These are phyloP conservation scores for Sclerotinia glacialis DNA, from an alignment of 2,329 filamentous ascomycete genomes.

Conservation along the genomic window DNA sequence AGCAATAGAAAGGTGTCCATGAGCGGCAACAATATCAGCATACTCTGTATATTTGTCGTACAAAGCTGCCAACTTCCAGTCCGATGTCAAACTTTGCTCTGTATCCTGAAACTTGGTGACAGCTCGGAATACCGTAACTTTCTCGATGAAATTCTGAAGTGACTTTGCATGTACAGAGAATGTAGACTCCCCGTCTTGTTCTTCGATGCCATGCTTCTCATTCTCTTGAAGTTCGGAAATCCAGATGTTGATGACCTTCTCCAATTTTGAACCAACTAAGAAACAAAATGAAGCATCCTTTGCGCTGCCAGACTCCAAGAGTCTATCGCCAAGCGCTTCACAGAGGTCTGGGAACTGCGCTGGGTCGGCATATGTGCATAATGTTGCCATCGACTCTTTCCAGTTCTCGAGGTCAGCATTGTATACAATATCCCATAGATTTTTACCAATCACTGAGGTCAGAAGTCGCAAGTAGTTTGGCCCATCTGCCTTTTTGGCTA, in stretches of 20 bases:
- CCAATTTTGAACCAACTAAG: slow-evolving; percentile 89
- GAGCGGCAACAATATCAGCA: slow-evolving; percentile 87
- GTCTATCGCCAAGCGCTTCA: slow-evolving; percentile 87
- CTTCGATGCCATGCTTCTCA: slow-evolving; percentile 71
- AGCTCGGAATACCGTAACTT: slow-evolving; percentile 93
- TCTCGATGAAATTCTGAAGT: slow-evolving; percentile 93
- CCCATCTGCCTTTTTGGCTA: slow-evolving; percentile 74
- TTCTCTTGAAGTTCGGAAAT: slow-evolving; percentile 82
- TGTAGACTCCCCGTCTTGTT: slow-evolving; percentile 68
- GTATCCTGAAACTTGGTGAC: slow-evolving; percentile 87
- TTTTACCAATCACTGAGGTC: slow-evolving; percentile 90
- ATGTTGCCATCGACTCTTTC: slow-evolving; percentile 94
- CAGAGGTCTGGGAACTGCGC: slow-evolving; percentile 92
- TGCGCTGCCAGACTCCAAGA: slow-evolving; percentile 72
- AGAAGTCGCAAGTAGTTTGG: slow-evolving; percentile 92
- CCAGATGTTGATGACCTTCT: slow-evolving; percentile 97
- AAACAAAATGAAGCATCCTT: slow-evolving; percentile 98
- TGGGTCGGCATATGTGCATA: slow-evolving; percentile 93
- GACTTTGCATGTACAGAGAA: slow-evolving; percentile 90
- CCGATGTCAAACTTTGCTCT: slow-evolving; percentile 67
- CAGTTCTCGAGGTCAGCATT: slow-evolving; percentile 90
- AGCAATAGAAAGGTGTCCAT: slow-evolving; percentile 81
- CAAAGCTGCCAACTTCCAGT: slow-evolving; percentile 84
- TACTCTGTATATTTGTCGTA: slow-evolving; percentile 98
- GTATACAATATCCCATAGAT: slow-evolving; percentile 96